A percentile compares a stretch with the other conserved stretches of the same genome.
Evolutionary conservation across 805 yeast species (phyloP).

Genomic region (Saccharomyces cerevisiae): DNA sequence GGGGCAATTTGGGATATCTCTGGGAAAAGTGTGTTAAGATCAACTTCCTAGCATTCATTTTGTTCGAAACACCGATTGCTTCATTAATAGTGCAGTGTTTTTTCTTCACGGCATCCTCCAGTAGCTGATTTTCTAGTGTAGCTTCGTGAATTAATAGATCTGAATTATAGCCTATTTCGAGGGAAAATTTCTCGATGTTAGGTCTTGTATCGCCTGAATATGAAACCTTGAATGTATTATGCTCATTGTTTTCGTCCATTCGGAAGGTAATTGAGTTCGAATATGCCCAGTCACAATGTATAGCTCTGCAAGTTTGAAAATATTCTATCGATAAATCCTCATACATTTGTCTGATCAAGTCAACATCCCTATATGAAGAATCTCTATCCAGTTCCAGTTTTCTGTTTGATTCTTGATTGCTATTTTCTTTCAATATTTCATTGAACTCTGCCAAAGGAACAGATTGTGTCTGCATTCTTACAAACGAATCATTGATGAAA

Average conservation of each 20-base stretch:
- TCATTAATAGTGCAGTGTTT: constrained; percentile 85
- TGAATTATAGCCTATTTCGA: constrained; percentile 51
- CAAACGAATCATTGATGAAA: constrained; percentile 35
- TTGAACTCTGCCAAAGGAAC: constrained; percentile 21
- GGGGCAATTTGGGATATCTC: constrained; percentile 61
- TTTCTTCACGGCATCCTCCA: constrained; percentile 71
- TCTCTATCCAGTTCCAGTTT: constrained; percentile 21
- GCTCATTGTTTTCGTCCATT: constrained; percentile 13
- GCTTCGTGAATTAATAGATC: constrained; percentile 89
- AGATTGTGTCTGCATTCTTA: constrained; percentile 28
- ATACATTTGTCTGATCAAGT: constrained; percentile 31
- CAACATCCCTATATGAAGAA: constrained; percentile 22
- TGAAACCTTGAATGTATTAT: constrained; percentile 53
- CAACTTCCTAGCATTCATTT: constrained; percentile 64
- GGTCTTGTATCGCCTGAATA: constrained; percentile 97
- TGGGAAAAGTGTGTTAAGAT: constrained; percentile 90
- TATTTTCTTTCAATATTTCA: constrained; percentile 5
- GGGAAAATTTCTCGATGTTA: constrained; percentile 45
- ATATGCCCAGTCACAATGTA: constrained; percentile 80
- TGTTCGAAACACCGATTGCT: constrained; percentile 61
- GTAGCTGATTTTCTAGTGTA: constrained; percentile 72
- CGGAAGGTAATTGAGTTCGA: constrained; percentile 48
- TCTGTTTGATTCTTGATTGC: constrained; percentile 13
- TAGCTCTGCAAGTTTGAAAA: constrained; percentile 62
- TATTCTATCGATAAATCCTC: constrained; percentile 36